Evolutionary conservation across 169 alveolate genomes (phyloP), one percentile per base, ranked within the genome.

Genomic region (Condylostoma magnum): DNA sequence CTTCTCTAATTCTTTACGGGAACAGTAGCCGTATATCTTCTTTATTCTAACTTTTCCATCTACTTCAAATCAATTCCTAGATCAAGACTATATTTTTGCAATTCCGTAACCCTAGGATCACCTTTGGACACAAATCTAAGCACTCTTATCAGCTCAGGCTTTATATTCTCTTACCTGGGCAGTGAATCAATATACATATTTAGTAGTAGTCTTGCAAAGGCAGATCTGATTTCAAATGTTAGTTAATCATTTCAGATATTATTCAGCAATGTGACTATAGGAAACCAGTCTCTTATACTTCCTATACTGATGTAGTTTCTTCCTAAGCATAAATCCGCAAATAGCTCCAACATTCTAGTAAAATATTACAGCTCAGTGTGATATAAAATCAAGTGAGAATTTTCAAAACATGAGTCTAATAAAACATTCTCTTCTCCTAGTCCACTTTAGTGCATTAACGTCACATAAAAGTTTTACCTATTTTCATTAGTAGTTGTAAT

Each of bases 291-390:
- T 43, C 78, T 70, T 2, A 82, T 76, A 57, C 72, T 57, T 54
- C 65, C 84, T 41, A 63, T 82, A 72, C 84, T 76, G 20, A 82
- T 79, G 60, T 76, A 76, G 63, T 82, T 82, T 53, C 89, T 70
- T 2, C 80, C 85, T 37, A 48, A 68, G 44, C 89, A 82, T 65
- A 82, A 52, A 66, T 69, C 85, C 2, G 83, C 82, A 52, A 70
- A 82, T 51, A 76, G 70, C 51, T 82, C 80, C 58, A 82, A 67
- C 77, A 76, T 75, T 5, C 52, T 71, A 5, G 85, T 74, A 44
- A 82, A 73, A 70, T 82, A 82, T 51, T 66, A 38, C 22, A 82
- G 65, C 25, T 58, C 53, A 4, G 52, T 48, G 41, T 60, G 41
- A 27, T 79, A 55, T 12, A 46, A 30, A 1, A 43, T 53, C 48